Conservation (phyloP, 1,139 yeast genomes). For the Blastobotrys niveus region DNA sequence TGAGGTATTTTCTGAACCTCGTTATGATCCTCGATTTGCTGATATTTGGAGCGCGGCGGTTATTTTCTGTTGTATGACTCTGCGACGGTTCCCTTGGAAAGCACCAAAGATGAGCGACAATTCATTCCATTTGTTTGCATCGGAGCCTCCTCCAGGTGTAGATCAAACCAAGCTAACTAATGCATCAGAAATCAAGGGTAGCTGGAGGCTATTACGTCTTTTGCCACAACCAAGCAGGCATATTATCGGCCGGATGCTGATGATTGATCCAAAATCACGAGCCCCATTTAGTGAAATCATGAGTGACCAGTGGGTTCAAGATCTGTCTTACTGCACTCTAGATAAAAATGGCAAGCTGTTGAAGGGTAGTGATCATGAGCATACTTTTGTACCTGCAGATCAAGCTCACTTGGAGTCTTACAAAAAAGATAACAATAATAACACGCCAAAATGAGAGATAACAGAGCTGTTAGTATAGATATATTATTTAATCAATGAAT, state of each 20-base stretch:
- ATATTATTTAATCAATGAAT: too few species aligned
- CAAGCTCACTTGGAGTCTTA: slow-evolving; percentile 43
- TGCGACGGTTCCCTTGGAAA: slow-evolving; percentile 96
- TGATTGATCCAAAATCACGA: slow-evolving; percentile 59
- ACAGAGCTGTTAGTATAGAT: background rate
- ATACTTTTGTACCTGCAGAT: slow-evolving; percentile 50
- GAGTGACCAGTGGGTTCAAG: slow-evolving; percentile 64
- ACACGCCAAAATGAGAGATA: background rate
- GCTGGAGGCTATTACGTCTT: slow-evolving; percentile 79
- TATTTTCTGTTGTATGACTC: slow-evolving; percentile 91
- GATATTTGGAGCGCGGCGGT: slow-evolving; percentile 96
- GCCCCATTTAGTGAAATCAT: slow-evolving; percentile 64
- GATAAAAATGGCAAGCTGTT: slow-evolving; percentile 41
- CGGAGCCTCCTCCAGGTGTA: slow-evolving; percentile 27
- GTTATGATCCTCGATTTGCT: slow-evolving; percentile 87
- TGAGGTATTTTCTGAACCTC: slow-evolving; percentile 67
- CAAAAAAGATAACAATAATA: slow-evolving; percentile 23
- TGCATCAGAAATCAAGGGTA: slow-evolving; percentile 48
- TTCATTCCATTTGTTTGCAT: slow-evolving; percentile 67
- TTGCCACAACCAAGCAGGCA: slow-evolving; percentile 84
- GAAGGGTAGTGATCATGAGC: slow-evolving; percentile 49
- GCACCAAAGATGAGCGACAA: slow-evolving; percentile 84
- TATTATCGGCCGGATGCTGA: slow-evolving; percentile 67
- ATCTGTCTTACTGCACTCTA: slow-evolving; percentile 44
- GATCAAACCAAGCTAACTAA: slow-evolving; percentile 14